phyloP scores from a whole-genome alignment of 2,329 filamentous ascomycete species.

The Beauveria scarabaeidicola region DNA sequence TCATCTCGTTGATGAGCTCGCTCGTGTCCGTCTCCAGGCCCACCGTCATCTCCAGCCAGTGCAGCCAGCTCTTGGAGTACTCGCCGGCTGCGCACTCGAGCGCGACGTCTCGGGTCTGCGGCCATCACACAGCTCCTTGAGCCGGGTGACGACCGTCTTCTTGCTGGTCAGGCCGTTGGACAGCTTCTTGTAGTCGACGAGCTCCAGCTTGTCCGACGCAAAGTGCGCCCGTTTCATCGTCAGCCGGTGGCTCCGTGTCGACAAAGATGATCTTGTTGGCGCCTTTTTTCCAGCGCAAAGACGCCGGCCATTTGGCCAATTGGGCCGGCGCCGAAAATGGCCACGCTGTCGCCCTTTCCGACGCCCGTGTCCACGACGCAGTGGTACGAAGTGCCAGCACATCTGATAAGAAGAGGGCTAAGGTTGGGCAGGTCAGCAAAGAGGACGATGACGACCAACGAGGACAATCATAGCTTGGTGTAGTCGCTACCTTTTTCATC shows the following conservation, averaged over 20 bases:
- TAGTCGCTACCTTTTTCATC: conserved; percentile 60
- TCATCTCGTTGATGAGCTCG: conserved; percentile 74
- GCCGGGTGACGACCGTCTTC: conserved; percentile 56
- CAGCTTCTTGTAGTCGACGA: conserved; percentile 58
- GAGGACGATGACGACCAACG: too few relatives aligned
- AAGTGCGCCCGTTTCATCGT: conserved; percentile 58
- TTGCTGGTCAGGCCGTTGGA: conserved; percentile 48
- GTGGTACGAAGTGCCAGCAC: conserved; percentile 74
- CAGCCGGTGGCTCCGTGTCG: conserved; percentile 62
- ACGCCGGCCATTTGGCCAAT: conserved; percentile 78
- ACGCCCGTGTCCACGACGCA: conserved; percentile 76
- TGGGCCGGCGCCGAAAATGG: conserved; percentile 78
- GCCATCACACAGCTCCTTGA: conserved; percentile 66
- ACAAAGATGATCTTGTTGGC: conserved; percentile 71
- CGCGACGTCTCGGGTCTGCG: conserved; percentile 70
- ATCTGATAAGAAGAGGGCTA: conserved; percentile 66
- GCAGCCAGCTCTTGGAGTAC: conserved; percentile 53
- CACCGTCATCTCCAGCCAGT: conserved; percentile 47
- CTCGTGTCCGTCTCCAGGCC: conserved; percentile 79
- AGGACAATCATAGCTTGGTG: too few relatives aligned
- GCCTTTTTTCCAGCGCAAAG: conserved; percentile 67
- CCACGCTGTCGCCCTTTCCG: conserved; percentile 67
- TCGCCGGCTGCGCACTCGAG: conserved; percentile 59
- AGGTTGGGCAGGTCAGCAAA: not conserved
- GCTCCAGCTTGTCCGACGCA: conserved; percentile 49